Conservation (phyloP, 2,329 filamentous ascomycete genomes). For the Polychaeton citri region DNA sequence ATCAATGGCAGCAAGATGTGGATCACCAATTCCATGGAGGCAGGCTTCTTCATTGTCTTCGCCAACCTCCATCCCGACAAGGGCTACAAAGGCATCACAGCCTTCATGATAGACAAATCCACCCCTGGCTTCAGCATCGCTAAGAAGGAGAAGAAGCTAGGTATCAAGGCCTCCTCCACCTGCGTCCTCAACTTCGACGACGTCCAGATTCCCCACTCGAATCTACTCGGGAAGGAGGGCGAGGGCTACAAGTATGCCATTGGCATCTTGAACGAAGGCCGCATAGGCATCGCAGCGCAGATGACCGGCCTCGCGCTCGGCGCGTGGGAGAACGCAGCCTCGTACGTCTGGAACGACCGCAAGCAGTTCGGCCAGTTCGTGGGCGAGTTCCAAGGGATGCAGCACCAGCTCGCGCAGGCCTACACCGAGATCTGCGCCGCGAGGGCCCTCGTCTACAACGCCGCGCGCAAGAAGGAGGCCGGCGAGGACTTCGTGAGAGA, state of each 20-base stretch:
- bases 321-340: conserved; percentile 86
- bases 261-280: conserved; percentile 81
- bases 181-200: conserved; percentile 98
- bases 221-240: conserved; percentile 76
- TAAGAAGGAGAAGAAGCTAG: conserved; percentile 99
- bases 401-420: conserved; percentile 93
- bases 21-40: conserved; percentile 97
- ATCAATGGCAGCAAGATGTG: conserved; percentile 97
- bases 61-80: conserved; percentile 86
- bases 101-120: conserved; percentile 86
- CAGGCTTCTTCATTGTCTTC: conserved; percentile 93
- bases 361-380: conserved; percentile 91
- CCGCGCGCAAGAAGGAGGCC: conserved; percentile 93
- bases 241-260: conserved; percentile 98
- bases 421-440: conserved; percentile 90
- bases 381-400: conserved; percentile 97
- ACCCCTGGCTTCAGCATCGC: conserved; percentile 84
- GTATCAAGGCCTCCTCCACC: conserved; percentile 88
- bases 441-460: conserved; percentile 86
- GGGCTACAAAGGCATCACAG: conserved; percentile 93
- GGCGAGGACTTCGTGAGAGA: conserved; percentile 91
- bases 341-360: conserved; percentile 95
- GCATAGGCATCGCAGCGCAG: conserved; percentile 94
- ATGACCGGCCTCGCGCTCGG: conserved; percentile 96
- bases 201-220: conserved; percentile 75